Evolutionary conservation across 2,329 filamentous ascomycete genomes (phyloP), one percentile per base, ranked within the genome.

Genomic region (Incumbomyces delicatus): DNA sequence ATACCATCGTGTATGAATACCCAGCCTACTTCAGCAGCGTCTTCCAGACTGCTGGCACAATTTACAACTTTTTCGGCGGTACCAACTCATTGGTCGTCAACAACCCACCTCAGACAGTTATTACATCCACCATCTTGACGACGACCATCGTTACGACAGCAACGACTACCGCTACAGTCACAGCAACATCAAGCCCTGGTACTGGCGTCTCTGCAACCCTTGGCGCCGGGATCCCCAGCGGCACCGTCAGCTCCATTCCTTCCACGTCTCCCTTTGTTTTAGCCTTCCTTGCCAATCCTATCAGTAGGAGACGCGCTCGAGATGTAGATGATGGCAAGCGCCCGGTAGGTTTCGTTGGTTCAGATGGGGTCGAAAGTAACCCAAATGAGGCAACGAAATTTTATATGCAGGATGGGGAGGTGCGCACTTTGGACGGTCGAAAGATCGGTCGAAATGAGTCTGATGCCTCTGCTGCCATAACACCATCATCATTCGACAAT

Each of bases 101-200:
- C 32, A 53, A 56, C 50, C 52, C 48, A 16, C 52, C 52, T 2
- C 50, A 49, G 34, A 52, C 50, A 27, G 49, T 54, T 33, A 47
- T 56, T 37, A 51, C 50, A 5, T 50, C 50, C 18, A 50, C 51
- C 47, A 50, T 51, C 37, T 51, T 53, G 39, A 54, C 52, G n/a
- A 53, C 50, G 8, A 53, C 52, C 32, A 50, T 56, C 33, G 29
- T 50, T 12, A 49, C 47, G 14, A 53, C 51, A 18, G 33, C 30
- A 35, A 33, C 46, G 12, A n/a, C 14, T 7, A 43, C 29, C 14
- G 16, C 36, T 17, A 46, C 44, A n/a, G 44, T 31, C 8, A 46
- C 44, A 20, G 36, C 13, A 14, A 40, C 44, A 20, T 16, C 13
- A 14, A 34, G 6, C 4, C 14, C 13, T 6, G 17, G 13, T 14